Conservation (phyloP, 176 grass and related monocot genomes). For the Hordeum vulgare region DNA sequence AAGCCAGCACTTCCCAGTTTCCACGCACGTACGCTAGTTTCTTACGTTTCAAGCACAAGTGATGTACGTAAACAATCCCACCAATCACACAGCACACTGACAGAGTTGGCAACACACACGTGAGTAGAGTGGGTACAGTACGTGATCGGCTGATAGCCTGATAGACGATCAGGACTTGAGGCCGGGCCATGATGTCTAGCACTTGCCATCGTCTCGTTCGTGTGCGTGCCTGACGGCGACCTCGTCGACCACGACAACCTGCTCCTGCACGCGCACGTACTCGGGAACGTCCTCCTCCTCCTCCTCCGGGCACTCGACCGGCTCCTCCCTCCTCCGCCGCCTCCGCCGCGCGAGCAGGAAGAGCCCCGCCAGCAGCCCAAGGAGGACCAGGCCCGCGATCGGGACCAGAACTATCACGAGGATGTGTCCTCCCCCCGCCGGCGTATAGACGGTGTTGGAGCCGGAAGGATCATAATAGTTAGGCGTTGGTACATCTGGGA, state of each 20-base stretch:
- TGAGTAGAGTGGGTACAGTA: no score
- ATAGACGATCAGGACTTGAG: background rate
- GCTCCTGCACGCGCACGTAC: slow-evolving; percentile 11
- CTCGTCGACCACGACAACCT: slow-evolving; percentile 20
- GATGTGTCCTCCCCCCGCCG: background rate
- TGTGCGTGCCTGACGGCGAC: slow-evolving; percentile 7
- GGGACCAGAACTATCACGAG: slow-evolving; percentile 26
- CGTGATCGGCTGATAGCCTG: no score
- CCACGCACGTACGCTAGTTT: background rate
- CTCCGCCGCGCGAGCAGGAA: background rate
- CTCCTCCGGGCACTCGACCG: background rate
- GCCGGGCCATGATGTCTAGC: background rate
- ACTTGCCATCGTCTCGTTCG: background rate
- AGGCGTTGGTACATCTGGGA: background rate
- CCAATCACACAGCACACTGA: background rate
- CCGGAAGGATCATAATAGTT: background rate
- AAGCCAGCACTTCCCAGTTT: background rate
- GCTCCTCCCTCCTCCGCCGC: background rate
- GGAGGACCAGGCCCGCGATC: slow-evolving; percentile 26
- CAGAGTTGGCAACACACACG: background rate
- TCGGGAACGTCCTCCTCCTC: slow-evolving; percentile 8
- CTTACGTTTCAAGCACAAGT: background rate
- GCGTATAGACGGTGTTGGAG: background rate
- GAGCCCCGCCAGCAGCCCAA: slow-evolving; percentile 17
- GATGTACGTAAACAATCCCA: background rate